Conservation (phyloP, 371 early-diverging fungal species). For the Apophysomyces elegans region DNA sequence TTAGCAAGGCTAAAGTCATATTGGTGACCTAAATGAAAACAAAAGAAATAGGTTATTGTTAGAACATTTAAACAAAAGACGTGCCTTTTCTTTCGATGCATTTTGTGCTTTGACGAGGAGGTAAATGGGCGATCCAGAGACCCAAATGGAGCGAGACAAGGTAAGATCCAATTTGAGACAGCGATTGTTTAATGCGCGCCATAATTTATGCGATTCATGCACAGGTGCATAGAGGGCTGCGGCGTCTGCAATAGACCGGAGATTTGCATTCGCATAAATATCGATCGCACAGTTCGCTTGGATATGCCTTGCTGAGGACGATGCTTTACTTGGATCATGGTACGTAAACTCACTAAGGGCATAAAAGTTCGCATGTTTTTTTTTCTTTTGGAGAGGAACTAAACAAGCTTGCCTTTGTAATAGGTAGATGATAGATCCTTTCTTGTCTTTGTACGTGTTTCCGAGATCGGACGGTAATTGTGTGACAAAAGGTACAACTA, state of each 20-base stretch:
- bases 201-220: conserved; percentile 17
- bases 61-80: neutral
- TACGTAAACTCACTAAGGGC: conserved; percentile 7
- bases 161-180: conserved; percentile 15
- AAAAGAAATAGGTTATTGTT: neutral
- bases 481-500: conserved; percentile 21
- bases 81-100: conserved; percentile 14
- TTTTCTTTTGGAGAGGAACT: neutral
- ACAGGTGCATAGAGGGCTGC: conserved; percentile 20
- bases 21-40: conserved; percentile 19
- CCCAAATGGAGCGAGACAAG: conserved; percentile 35
- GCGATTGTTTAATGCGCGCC: conserved; percentile 16
- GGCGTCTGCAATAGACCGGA: conserved; percentile 12
- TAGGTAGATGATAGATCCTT: conserved; percentile 31
- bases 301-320: neutral
- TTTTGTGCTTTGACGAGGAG: conserved; percentile 26
- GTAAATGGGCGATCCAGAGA: conserved; percentile 39
- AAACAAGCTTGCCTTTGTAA: conserved; percentile 26
- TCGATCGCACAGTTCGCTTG: conserved; percentile 5
- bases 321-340: neutral
- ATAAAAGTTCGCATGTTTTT: conserved; percentile 2
- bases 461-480: conserved; percentile 25
- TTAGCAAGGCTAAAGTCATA: conserved; percentile 34
- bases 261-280: conserved; percentile 22
- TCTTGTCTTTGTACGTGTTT: conserved; percentile 31